A percentile compares a stretch with the other conserved stretches of the same genome.
Conservation (phyloP, 2,329 filamentous ascomycete species). For the Penicillium sp. region DNA sequence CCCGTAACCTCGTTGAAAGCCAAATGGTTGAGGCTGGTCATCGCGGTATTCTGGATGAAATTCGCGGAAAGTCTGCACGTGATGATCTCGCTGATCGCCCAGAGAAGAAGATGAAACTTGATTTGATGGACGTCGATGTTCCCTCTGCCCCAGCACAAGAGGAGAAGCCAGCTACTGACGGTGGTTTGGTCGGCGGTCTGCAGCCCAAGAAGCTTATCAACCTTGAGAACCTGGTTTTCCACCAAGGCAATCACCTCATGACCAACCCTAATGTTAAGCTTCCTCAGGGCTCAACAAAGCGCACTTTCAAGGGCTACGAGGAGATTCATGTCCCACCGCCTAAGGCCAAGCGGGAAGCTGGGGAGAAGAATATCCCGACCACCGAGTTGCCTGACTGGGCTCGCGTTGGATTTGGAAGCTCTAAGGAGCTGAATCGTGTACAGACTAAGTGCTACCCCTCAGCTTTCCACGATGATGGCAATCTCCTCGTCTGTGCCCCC, state of each 20-base stretch:
- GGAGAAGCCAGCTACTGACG: slow-evolving; percentile 58
- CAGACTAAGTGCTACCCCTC: slow-evolving; percentile 91
- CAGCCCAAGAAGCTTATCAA: slow-evolving; percentile 88
- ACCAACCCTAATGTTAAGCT: slow-evolving; percentile 96
- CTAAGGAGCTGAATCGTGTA: slow-evolving; percentile 88
- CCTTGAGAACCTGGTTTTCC: slow-evolving; percentile 92
- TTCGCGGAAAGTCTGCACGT: slow-evolving; percentile 68
- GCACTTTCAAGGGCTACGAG: slow-evolving; percentile 96
- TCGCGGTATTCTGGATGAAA: slow-evolving; percentile 81
- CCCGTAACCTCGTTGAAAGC: slow-evolving; percentile 75
- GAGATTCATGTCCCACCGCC: slow-evolving; percentile 96
- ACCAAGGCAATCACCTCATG: slow-evolving; percentile 98
- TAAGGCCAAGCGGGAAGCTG: slow-evolving; percentile 79
- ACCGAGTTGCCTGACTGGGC: slow-evolving; percentile 93
- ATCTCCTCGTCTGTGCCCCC: slow-evolving; percentile 96
- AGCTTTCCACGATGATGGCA: slow-evolving; percentile 91
- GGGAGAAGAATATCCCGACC: slow-evolving; percentile 79
- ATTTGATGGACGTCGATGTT: slow-evolving; percentile 83
- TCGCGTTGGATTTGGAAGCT: slow-evolving; percentile 77
- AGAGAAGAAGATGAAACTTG: slow-evolving; percentile 80
- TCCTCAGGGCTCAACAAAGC: slow-evolving; percentile 91
- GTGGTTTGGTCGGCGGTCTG: slow-evolving; percentile 74
- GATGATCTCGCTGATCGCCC: slow-evolving; percentile 59
- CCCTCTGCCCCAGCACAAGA: slow-evolving; percentile 61
- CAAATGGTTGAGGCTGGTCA: slow-evolving; percentile 91